Base-by-base conservation (phyloP, 345 rosid species). In the Arabidopsis suecica region DNA sequence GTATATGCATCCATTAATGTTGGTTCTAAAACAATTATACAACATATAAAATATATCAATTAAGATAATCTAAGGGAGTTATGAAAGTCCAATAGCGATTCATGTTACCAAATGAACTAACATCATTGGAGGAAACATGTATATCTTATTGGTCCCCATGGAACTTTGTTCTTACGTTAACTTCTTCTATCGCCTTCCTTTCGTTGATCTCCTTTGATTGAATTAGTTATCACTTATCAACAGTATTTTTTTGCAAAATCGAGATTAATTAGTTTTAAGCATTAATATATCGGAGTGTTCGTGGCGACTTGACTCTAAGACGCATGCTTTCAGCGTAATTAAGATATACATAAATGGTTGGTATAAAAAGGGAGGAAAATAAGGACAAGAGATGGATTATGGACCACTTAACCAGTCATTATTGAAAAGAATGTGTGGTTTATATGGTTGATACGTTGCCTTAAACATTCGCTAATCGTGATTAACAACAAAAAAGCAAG, bases 371-470 rank as follows among this genome's bases (percentile, higher is more conserved):
- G 20, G 54, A 42, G 55, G 2, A 42, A 61, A 38, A 41, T 50
- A 7, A 25, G 54, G 62, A 22, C 9, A 71, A 48, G 30, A 10
- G 44, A 47, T 32, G 14, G 38, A 67, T 11, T 56, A 4, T 14
- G 81, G 81, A 78, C 81, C 81, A 78, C 77, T 58, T 78, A 71
- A 65, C 57, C 62, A 7, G 68, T 65, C 56, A 65, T 78, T 71
- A 78, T 78, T 65, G 77, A 18, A 70, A 38, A 13, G 9, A 78
- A 41, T 71, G 5, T 78, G 72, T 65, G 81, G 81, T 78, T 78
- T 71, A 58, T 65, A 65, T 49, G 50, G 81, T 78, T 78, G 5
- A 49, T 71, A 78, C 81, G 81, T 78, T 65, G 68, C 72, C 68
- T 58, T 77, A 22, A 63, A 45, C 53, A 70, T 55, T 76, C 63